phyloP scores from a whole-genome alignment of 177 flowering plant species.

The Vitis hybrid region DNA sequence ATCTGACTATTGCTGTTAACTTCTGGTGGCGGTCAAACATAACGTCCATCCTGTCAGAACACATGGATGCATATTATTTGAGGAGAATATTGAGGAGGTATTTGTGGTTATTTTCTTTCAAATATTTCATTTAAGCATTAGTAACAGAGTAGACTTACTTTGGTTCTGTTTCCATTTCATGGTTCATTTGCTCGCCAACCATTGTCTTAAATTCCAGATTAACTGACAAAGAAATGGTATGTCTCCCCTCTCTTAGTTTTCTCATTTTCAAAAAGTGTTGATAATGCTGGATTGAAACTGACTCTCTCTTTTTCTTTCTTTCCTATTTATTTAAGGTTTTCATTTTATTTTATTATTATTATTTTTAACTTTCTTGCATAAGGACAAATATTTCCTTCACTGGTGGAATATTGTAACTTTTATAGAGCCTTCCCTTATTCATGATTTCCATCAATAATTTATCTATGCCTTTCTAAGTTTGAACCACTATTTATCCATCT shows the following conservation, averaged over 20 bases:
- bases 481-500: too few relatives aligned
- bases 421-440: too few relatives aligned
- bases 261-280: background rate
- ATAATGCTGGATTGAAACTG: background rate
- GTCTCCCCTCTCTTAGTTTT: constrained; percentile 15
- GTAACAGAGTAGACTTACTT: constrained; percentile 14
- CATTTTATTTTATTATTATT: too few relatives aligned
- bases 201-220: constrained; percentile 44
- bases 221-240: constrained; percentile 84
- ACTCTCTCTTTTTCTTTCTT: background rate
- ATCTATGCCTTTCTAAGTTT: too few relatives aligned
- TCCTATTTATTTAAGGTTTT: too few relatives aligned
- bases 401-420: too few relatives aligned
- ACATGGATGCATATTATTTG: constrained; percentile 95
- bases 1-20: constrained; percentile 84
- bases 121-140: background rate
- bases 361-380: too few relatives aligned
- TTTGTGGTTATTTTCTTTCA: background rate
- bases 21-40: constrained; percentile 91
- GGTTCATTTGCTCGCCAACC: constrained; percentile 20
- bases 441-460: too few relatives aligned
- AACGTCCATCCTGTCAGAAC: constrained; percentile 71
- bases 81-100: constrained; percentile 86
- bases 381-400: too few relatives aligned
- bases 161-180: constrained; percentile 20